Evolutionary conservation across 179 eudicot species (phyloP).

Genomic region (Spinacia oleracea): DNA sequence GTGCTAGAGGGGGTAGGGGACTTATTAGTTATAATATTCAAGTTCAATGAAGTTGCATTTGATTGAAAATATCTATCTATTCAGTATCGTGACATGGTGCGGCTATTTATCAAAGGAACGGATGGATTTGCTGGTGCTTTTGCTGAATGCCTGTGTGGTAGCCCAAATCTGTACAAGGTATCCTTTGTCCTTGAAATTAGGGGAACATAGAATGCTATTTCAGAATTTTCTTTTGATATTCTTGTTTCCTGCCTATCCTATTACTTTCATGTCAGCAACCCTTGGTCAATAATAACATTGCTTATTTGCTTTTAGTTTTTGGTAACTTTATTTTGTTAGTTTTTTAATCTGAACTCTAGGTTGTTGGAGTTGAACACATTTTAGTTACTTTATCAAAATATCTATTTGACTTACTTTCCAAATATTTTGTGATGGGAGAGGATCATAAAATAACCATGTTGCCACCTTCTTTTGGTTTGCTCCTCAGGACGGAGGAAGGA

Average conservation of each 20-base stretch:
- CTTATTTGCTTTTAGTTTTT: not conserved
- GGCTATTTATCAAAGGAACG: slow-evolving; percentile 95
- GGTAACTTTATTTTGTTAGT: not conserved
- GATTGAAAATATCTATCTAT: slow-evolving; percentile 9
- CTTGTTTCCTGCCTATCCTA: not conserved
- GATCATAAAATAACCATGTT: not conserved
- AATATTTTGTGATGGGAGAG: not conserved
- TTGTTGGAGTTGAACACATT: not conserved
- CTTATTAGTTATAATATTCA: slow-evolving; percentile 9
- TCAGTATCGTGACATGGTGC: slow-evolving; percentile 88
- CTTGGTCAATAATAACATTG: not conserved
- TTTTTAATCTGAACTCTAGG: not conserved
- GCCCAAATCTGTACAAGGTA: slow-evolving; percentile 93
- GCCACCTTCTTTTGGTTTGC: not conserved
- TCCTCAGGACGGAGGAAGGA: slow-evolving; percentile 85
- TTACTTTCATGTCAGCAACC: not conserved
- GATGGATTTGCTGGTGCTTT: slow-evolving; percentile 97
- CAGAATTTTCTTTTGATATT: not conserved
- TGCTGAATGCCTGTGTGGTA: slow-evolving; percentile 98
- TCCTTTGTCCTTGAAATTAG: slow-evolving; percentile 12
- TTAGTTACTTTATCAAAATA: not conserved
- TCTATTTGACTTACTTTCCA: not conserved
- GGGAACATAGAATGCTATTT: not conserved
- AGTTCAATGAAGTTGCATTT: slow-evolving; percentile 14
- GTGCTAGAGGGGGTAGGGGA: not conserved